These are phyloP conservation scores for Dendrobium catenatum DNA, from an alignment of 106 monocot genomes.

Conservation along the genomic window DNA sequence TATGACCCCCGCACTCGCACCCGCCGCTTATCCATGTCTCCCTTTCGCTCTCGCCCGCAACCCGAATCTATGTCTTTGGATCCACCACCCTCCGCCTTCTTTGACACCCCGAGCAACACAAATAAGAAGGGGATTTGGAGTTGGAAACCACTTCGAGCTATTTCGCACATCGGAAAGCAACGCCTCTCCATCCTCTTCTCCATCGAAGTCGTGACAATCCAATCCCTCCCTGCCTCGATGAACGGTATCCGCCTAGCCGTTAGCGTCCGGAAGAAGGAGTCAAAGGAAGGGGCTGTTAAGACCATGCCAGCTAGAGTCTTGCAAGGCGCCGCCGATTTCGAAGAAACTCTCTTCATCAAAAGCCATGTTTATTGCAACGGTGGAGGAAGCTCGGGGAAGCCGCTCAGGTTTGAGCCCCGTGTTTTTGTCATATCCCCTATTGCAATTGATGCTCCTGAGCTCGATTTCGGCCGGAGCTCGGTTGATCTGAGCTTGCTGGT, in stretches of 20 bases:
- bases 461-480: constrained; percentile 51
- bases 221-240: constrained; percentile 71
- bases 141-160: constrained; percentile 82
- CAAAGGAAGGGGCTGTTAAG: constrained; percentile 69
- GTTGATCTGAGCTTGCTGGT: constrained; percentile 72
- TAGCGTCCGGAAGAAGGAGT: constrained; percentile 80
- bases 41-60: constrained; percentile 58
- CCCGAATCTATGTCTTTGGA: background rate
- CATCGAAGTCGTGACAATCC: constrained; percentile 58
- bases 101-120: background rate
- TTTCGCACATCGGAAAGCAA: constrained; percentile 79
- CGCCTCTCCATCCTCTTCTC: constrained; percentile 72
- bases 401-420: constrained; percentile 61
- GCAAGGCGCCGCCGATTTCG: constrained; percentile 73
- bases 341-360: constrained; percentile 78
- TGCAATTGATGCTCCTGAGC: constrained; percentile 80
- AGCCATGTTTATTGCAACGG: constrained; percentile 84
- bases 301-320: constrained; percentile 84
- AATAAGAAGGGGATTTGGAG: constrained; percentile 80
- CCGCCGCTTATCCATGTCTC: constrained; percentile 89
- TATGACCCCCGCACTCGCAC: constrained; percentile 26
- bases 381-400: constrained; percentile 50
- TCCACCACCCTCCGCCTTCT: background rate
- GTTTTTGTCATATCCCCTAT: constrained; percentile 43
- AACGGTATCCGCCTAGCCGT: constrained; percentile 84